Evolutionary conservation across 805 yeast species (phyloP).

Genomic region (Ogataea methanolica): DNA sequence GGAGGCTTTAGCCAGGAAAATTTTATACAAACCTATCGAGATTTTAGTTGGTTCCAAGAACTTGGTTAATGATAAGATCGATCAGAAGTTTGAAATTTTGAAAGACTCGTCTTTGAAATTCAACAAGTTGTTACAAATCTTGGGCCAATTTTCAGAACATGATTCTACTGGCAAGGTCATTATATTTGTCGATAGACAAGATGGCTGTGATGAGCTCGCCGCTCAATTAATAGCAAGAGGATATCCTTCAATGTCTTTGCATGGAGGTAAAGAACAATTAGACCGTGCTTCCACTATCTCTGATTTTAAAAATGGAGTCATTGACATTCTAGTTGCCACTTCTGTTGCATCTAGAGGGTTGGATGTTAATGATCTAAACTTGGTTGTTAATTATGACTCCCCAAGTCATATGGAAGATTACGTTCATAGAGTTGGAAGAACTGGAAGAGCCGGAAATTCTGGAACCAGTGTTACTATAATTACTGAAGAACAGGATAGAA

Average conservation of each 20-base stretch:
- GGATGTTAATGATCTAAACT: slow-evolving; percentile 79
- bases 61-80: slow-evolving; percentile 75
- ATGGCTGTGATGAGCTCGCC: slow-evolving; percentile 70
- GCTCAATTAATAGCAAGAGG: slow-evolving; percentile 49
- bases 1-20: slow-evolving; percentile 66
- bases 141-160: slow-evolving; percentile 41
- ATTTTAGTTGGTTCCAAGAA: slow-evolving; percentile 78
- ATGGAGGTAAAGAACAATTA: slow-evolving; percentile 87
- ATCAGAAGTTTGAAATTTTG: slow-evolving; percentile 65
- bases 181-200: slow-evolving; percentile 85
- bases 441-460: slow-evolving; percentile 82
- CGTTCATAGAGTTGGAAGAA: slow-evolving; percentile 92
- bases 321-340: slow-evolving; percentile 77
- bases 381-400: slow-evolving; percentile 78
- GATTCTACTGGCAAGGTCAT: slow-evolving; percentile 50
- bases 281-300: slow-evolving; percentile 74
- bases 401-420: slow-evolving; percentile 93
- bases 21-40: slow-evolving; percentile 62
- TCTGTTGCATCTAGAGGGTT: slow-evolving; percentile 94
- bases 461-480: slow-evolving; percentile 77
- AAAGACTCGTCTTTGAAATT: slow-evolving; percentile 60
- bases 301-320: slow-evolving; percentile 58
- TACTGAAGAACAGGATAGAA: slow-evolving; percentile 53
- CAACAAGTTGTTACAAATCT: slow-evolving; percentile 43
- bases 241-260: slow-evolving; percentile 63